Evolutionary conservation across 768 basidiomycete genomes (phyloP).

Genomic region (Tricholoma matsutake): DNA sequence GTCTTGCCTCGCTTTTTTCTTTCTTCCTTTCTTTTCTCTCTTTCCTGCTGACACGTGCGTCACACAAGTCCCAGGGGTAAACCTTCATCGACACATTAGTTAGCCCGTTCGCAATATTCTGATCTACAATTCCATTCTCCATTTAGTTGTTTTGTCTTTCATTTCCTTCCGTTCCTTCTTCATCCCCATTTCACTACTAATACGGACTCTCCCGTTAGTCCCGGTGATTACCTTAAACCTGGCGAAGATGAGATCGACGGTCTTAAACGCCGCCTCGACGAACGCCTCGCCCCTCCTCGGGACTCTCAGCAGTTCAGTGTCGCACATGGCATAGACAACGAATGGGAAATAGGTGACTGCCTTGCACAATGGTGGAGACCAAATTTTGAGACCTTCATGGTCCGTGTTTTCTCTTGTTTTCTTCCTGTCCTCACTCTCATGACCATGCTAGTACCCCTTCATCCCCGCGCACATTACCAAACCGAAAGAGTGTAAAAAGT

Average conservation of each 20-base stretch:
- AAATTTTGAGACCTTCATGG: slow-evolving; percentile 99
- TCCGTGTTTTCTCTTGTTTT: slow-evolving; percentile 36
- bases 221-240: slow-evolving; percentile 98
- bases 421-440: background rate
- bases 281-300: slow-evolving; percentile 78
- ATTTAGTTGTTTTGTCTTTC: background rate
- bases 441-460: slow-evolving; percentile 73
- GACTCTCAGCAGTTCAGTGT: slow-evolving; percentile 72
- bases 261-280: slow-evolving; percentile 84
- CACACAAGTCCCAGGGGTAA: background rate
- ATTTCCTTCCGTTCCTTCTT: background rate
- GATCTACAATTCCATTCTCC: background rate
- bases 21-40: background rate
- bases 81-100: background rate
- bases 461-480: slow-evolving; percentile 95
- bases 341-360: slow-evolving; percentile 96
- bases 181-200: slow-evolving; percentile 4
- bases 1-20: slow-evolving; percentile 2
- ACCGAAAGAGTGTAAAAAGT: slow-evolving; percentile 97
- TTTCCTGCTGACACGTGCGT: background rate
- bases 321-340: slow-evolving; percentile 75
- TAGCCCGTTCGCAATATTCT: background rate
- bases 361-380: slow-evolving; percentile 99
- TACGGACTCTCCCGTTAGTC: slow-evolving; percentile 44
- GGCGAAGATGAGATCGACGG: slow-evolving; percentile 93